Conservation (phyloP, 768 basidiomycete genomes). For the Lactifluus rugatus region DNA sequence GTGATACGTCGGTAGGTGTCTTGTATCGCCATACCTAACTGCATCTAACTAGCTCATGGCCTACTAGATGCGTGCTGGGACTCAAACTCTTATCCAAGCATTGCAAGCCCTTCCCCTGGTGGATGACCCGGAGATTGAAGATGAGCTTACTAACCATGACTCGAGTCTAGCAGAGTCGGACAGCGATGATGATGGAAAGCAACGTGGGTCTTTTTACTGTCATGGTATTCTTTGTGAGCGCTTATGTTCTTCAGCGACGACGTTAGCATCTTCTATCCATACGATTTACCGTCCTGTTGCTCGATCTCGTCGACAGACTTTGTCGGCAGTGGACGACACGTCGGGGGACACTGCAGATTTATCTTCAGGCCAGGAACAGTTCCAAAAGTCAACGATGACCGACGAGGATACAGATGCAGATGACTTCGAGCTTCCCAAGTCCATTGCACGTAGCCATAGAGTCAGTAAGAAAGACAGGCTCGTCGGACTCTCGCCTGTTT, state of each 20-base stretch:
- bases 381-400: background rate
- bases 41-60: slow-evolving; percentile 12
- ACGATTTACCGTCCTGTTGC: slow-evolving; percentile 78
- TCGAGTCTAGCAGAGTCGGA: slow-evolving; percentile 40
- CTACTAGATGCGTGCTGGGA: slow-evolving; percentile 78
- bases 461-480: slow-evolving; percentile 6
- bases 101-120: slow-evolving; percentile 78
- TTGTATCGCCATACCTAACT: slow-evolving; percentile 1
- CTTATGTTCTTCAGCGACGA: slow-evolving; percentile 29
- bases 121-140: slow-evolving; percentile 58
- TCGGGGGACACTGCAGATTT: slow-evolving; percentile 3
- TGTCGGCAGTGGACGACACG: slow-evolving; percentile 18
- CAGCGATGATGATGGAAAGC: slow-evolving; percentile 55
- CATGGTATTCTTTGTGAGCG: background rate
- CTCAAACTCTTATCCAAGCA: slow-evolving; percentile 83
- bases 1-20: slow-evolving; percentile 57
- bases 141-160: slow-evolving; percentile 41
- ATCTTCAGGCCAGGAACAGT: slow-evolving; percentile 1
- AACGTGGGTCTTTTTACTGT: slow-evolving; percentile 18
- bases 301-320: slow-evolving; percentile 41
- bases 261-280: slow-evolving; percentile 76
- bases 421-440: slow-evolving; percentile 19
- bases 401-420: slow-evolving; percentile 21
- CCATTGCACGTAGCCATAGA: slow-evolving; percentile 2
- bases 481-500: slow-evolving; percentile 8